phyloP scores from a whole-genome alignment of 139 green algal species.

The Chlorella sorokiniana region DNA sequence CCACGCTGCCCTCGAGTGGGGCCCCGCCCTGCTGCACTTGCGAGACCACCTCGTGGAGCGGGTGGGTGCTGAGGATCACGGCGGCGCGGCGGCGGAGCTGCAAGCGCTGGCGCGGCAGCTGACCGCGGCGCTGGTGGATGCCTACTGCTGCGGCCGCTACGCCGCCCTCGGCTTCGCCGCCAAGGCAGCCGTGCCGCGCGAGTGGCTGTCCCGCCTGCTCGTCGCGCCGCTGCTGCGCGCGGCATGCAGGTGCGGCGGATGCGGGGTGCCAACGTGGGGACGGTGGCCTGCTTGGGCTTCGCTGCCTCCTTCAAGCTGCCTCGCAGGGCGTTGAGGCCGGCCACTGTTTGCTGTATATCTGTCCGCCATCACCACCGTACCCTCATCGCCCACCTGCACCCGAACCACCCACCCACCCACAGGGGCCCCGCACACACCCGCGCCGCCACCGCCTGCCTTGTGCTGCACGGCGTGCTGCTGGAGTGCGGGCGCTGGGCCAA shows the following conservation, averaged over 20 bases:
- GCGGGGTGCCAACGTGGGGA: not conserved
- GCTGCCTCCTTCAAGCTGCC: not conserved
- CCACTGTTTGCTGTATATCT: too few relatives aligned
- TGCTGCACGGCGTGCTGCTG: conserved; percentile 19
- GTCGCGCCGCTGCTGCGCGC: conserved; percentile 19
- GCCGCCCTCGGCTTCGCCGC: conserved; percentile 14
- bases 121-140: conserved; percentile 6
- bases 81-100: not conserved
- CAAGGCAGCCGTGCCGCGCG: conserved; percentile 12
- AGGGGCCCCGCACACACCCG: conserved; percentile 2
- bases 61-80: conserved; percentile 4
- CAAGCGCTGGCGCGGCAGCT: conserved; percentile 11
- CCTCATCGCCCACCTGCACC: not conserved
- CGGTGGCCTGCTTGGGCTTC: not conserved
- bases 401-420: not conserved
- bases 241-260: conserved; percentile 4
- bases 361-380: too few relatives aligned
- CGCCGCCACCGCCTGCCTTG: conserved; percentile 14
- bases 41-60: conserved; percentile 11
- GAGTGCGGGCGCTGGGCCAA: conserved; percentile 6
- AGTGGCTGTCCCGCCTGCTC: conserved; percentile 26
- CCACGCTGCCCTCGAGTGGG: not conserved
- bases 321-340: too few relatives aligned
- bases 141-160: conserved; percentile 15
- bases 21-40: not conserved